Evolutionary conservation across 2,329 filamentous ascomycete species (phyloP), one percentile per base, ranked within the genome.

Genomic region (Trichoderma harzianum): DNA sequence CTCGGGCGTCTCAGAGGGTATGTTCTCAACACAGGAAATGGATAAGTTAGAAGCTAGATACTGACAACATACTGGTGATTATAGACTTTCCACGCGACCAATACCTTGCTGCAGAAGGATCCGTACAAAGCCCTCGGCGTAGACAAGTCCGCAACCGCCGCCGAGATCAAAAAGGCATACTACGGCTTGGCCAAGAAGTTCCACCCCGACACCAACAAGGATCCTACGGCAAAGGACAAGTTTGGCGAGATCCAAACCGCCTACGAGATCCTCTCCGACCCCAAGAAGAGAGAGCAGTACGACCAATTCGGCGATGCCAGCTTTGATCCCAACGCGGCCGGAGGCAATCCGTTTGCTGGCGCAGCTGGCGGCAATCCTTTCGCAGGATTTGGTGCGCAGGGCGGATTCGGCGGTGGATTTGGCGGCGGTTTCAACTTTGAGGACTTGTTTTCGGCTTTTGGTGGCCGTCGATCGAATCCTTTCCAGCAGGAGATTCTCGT

Each of bases 191-290:
- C 96, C 24, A 99, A 99, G 83, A 99, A 98, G 79, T 99, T 90
- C 80, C 96, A 99, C 78, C 96, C 96, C 10, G 96, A 99, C 80
- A 98, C 96, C 43, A 99, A 98, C 86, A 98, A 98, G 82, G 96
- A 98, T 76, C 82, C 93, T 3, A 88, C 86, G n/a, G 95, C 96
- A 43, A 98, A 98, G 81, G 96, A 98, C 77, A 95, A 93, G 78
- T 99, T 99, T 78, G 89, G 91, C 74, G 95, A 98, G 76, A 93
- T 97, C 69, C 96, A 99, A 82, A 89, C 92, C 36, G 94, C 96
- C 28, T 99, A 99, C 83, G 96, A 99, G 82, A 86, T 98, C 55
- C 86, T 99, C 8, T 97, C 94, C 61, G 96, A 99, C 79, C 87
- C 95, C 5, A 91, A 97, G 82, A 99, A 98, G 87, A 93, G 92